Conservation (phyloP, 75 land plant genomes). For the Cupressus sempervirens region DNA sequence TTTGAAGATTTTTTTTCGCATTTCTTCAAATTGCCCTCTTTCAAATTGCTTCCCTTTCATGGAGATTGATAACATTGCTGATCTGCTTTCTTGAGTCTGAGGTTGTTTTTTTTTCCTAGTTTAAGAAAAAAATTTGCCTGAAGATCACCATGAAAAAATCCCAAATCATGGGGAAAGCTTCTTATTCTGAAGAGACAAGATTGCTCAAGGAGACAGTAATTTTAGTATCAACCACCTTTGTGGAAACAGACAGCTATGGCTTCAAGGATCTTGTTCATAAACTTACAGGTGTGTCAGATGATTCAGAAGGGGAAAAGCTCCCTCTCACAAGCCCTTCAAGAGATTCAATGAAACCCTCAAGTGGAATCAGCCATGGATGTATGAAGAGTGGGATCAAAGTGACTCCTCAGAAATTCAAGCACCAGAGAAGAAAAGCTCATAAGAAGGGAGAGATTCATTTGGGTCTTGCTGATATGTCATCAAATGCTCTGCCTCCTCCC, state of each 20-base stretch:
- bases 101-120: neutral
- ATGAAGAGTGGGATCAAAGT: neutral
- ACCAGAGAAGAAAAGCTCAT: neutral
- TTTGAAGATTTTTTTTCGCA: neutral
- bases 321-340: conserved; percentile 19
- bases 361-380: neutral
- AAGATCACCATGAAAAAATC: conserved; percentile 4
- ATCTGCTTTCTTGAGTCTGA: too few species aligned
- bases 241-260: conserved; percentile 25
- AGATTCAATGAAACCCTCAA: neutral
- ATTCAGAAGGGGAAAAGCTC: conserved; percentile 14
- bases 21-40: too few species aligned
- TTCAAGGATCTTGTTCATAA: conserved; percentile 39
- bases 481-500: too few species aligned
- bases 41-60: too few species aligned
- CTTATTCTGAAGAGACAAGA: neutral
- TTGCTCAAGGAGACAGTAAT: neutral
- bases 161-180: neutral
- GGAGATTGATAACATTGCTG: too few species aligned
- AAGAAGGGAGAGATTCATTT: neutral
- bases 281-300: conserved; percentile 27
- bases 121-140: neutral
- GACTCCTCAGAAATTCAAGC: conserved; percentile 1
- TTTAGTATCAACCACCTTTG: conserved; percentile 25
- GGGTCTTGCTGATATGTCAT: neutral